Percentiles rank a stretch among this genome's conserved stretches.
phyloP scores from a whole-genome alignment of 208 protist species.

The Crithidia acanthocephali region DNA sequence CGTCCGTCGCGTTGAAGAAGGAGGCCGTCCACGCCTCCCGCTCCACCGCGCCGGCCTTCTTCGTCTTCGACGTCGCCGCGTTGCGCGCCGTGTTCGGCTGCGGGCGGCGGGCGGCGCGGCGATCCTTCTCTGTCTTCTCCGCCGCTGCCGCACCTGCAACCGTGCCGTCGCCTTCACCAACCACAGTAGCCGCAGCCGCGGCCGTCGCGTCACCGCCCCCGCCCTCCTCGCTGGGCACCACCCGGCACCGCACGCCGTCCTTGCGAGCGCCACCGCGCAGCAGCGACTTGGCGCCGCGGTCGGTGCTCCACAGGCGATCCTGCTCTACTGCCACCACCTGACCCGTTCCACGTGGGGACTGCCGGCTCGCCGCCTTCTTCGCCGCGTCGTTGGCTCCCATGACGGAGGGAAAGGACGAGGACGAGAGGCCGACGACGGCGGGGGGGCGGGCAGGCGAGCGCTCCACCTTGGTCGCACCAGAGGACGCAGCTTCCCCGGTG shows the following conservation, averaged over 20 bases:
- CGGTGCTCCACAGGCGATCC: slow-evolving; percentile 20
- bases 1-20: slow-evolving; percentile 27
- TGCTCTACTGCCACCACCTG: slow-evolving; percentile 28
- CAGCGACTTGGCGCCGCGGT: slow-evolving; percentile 3
- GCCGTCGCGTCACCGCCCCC: not conserved
- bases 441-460: not conserved
- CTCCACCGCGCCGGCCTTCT: slow-evolving; percentile 14
- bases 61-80: not conserved
- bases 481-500: not conserved
- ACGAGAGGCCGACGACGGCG: not conserved
- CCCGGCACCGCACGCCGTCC: slow-evolving; percentile 26
- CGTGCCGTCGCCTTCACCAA: not conserved
- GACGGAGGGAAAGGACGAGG: slow-evolving; percentile 1
- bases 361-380: not conserved
- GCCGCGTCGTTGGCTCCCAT: slow-evolving; percentile 7
- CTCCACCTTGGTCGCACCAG: not conserved
- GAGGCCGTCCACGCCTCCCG: slow-evolving; percentile 31
- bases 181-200: not conserved
- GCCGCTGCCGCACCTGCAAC: not conserved
- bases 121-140: not conserved
- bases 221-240: slow-evolving; percentile 3
- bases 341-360: not conserved
- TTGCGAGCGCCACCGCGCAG: slow-evolving; percentile 12
- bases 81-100: not conserved
- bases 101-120: not conserved